Percentiles rank a stretch among this genome's conserved stretches.
These are phyloP conservation scores for Zymoseptoria crescenta DNA, from an alignment of 2,329 filamentous ascomycete genomes.

Conservation along the genomic window DNA sequence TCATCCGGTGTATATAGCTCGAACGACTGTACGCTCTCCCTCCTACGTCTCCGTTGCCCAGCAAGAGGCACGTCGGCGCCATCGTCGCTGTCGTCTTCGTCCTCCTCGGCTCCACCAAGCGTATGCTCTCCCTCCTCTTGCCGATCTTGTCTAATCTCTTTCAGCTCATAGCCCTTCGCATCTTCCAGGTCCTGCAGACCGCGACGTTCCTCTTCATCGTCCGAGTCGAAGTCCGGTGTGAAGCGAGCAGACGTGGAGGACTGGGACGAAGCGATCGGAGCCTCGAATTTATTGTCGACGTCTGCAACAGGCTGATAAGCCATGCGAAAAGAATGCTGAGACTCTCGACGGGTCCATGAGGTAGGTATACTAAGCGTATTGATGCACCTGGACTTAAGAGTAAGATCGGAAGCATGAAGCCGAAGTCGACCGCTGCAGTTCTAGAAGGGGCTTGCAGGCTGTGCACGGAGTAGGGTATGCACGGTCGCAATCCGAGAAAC, in stretches of 20 bases:
- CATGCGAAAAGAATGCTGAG: not conserved
- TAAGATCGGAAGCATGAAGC: too few species aligned
- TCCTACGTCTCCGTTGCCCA: conserved; percentile 13
- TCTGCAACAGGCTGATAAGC: conserved; percentile 5
- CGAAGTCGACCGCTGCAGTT: too few species aligned
- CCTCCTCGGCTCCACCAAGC: conserved; percentile 12
- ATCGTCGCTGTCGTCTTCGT: conserved; percentile 23
- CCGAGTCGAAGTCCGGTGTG: conserved; percentile 19
- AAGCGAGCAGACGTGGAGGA: conserved; percentile 8
- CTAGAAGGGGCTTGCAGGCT: too few species aligned
- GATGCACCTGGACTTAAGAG: too few species aligned
- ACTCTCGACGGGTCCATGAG: too few species aligned
- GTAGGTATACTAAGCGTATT: too few species aligned
- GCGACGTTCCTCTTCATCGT: conserved; percentile 14
- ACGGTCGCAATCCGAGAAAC: too few species aligned
- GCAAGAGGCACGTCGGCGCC: conserved; percentile 18
- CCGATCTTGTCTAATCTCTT: conserved; percentile 9
- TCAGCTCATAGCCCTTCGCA: conserved; percentile 21
- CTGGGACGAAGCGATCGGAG: not conserved
- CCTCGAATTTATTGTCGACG: not conserved
- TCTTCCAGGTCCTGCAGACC: conserved; percentile 12
- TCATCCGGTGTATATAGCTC: conserved; percentile 59
- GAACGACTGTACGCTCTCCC: conserved; percentile 34
- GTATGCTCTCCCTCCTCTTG: not conserved
- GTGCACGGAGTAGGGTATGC: too few species aligned